Percentiles rank a stretch among this genome's conserved stretches.
Evolutionary conservation across 257 asterid genomes (phyloP).

Genomic region (Lycium ferocissimum): DNA sequence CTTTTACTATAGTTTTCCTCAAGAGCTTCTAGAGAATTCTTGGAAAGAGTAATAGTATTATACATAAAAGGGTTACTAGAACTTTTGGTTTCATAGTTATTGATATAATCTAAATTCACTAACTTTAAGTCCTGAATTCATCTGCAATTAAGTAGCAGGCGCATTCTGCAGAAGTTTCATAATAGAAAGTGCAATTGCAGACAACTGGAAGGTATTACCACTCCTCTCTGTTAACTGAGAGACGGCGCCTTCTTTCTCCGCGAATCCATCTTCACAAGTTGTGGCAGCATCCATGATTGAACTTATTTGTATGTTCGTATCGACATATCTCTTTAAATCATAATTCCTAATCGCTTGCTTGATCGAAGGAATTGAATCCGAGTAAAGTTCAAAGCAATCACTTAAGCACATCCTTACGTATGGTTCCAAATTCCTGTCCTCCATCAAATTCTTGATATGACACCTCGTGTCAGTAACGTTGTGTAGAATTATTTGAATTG

Average conservation of each 20-base stretch:
- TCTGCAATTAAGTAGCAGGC: too few species aligned
- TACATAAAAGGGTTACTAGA: too few species aligned
- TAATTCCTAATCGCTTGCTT: slow-evolving; percentile 59
- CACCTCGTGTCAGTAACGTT: slow-evolving; percentile 76
- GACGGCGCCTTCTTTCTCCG: slow-evolving; percentile 45
- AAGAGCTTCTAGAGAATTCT: too few species aligned
- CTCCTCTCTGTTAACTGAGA: slow-evolving; percentile 68
- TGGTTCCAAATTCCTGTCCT: slow-evolving; percentile 40
- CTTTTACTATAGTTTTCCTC: too few species aligned
- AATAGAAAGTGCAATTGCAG: slow-evolving; percentile 57
- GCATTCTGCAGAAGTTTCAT: slow-evolving; percentile 46
- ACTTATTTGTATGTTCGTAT: slow-evolving; percentile 55
- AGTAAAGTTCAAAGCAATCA: slow-evolving; percentile 61
- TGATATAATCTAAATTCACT: too few species aligned
- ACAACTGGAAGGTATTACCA: slow-evolving; percentile 48
- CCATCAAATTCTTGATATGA: slow-evolving; percentile 48
- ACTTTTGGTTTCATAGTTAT: too few species aligned
- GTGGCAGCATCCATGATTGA: slow-evolving; percentile 61
- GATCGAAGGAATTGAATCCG: slow-evolving; percentile 54
- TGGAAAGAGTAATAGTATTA: too few species aligned
- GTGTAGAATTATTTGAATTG: slow-evolving; percentile 55
- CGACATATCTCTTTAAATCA: slow-evolving; percentile 40
- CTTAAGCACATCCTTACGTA: slow-evolving; percentile 44
- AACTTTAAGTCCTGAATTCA: too few species aligned
- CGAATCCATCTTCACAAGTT: slow-evolving; percentile 70